These are phyloP conservation scores for Peronospora belbahrii DNA, from an alignment of 352 stramenopile species.

Conservation along the genomic window DNA sequence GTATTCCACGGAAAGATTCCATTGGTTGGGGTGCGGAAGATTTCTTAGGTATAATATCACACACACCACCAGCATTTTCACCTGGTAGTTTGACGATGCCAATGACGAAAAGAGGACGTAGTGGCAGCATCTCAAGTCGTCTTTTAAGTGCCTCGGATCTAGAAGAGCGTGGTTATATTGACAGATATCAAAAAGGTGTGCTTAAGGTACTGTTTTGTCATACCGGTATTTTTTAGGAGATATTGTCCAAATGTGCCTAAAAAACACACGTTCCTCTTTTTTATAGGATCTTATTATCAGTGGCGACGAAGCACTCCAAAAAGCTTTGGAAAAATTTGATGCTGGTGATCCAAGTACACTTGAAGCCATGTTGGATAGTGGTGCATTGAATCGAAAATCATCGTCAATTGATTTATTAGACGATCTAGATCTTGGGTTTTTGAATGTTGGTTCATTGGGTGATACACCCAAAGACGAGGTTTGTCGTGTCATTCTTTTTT, in stretches of 20 bases:
- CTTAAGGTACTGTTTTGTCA: slow-evolving; percentile 51
- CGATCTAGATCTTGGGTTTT: slow-evolving; percentile 81
- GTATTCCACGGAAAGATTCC: slow-evolving; percentile 64
- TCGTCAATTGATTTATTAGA: slow-evolving; percentile 77
- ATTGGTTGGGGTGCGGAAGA: slow-evolving; percentile 80
- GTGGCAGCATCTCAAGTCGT: slow-evolving; percentile 77
- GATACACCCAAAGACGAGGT: slow-evolving; percentile 82
- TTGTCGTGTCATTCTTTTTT: neutral
- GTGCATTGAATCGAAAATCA: slow-evolving; percentile 74
- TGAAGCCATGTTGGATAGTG: slow-evolving; percentile 77
- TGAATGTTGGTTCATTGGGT: slow-evolving; percentile 79
- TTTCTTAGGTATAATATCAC: slow-evolving; percentile 82
- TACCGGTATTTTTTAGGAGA: neutral
- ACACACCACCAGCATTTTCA: slow-evolving; percentile 88
- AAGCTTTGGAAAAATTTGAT: slow-evolving; percentile 86
- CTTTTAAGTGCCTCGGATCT: slow-evolving; percentile 85
- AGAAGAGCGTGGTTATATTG: slow-evolving; percentile 86
- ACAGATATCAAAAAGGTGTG: slow-evolving; percentile 86
- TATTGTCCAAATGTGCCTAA: neutral
- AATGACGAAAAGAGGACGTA: slow-evolving; percentile 79
- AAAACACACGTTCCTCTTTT: neutral
- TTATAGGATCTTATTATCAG: slow-evolving; percentile 87
- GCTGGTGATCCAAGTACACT: slow-evolving; percentile 78
- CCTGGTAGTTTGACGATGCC: slow-evolving; percentile 83
- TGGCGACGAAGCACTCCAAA: slow-evolving; percentile 83